Evolutionary conservation across 2,329 filamentous ascomycete species (phyloP), one percentile per base, ranked within the genome.

Genomic region (Thermoascus crustaceus): DNA sequence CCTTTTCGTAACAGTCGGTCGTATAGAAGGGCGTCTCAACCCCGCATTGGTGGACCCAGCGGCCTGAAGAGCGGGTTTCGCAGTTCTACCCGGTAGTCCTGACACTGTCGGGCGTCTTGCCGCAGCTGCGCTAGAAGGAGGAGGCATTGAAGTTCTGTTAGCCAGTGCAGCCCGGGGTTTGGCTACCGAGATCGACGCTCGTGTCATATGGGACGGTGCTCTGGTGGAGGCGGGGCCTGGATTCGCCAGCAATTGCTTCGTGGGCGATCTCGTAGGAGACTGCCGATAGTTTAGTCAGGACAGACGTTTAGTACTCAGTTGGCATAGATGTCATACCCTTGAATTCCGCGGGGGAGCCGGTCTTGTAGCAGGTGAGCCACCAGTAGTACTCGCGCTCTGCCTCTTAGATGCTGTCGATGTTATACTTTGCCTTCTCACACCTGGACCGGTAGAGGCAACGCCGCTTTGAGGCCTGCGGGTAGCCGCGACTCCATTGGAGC

Each of bases 181-280:
- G 4, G 61, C 44, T 31, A 60, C 53, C 4, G 56, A 20, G 58
- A 43, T 60, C 52, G 45, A 68, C 49, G 29, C 68, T 34, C 66
- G 57, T n/a, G n/a, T n/a, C n/a, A n/a, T n/a, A n/a, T n/a, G n/a
- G 32, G 59, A 67, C 23, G 60, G 69, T 30, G 41, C 50, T 41
- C 20, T n/a, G n/a, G n/a, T n/a, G n/a, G n/a, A n/a, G n/a, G n/a
- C n/a, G n/a, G n/a, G n/a, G n/a, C n/a, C n/a, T n/a, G n/a, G n/a
- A n/a, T n/a, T 29, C 8, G 61, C 67, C 7, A 52, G 45, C n/a
- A 83, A 58, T 48, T 84, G 81, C 54, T 91, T 91, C 3, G 81
- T 85, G 2, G 85, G 85, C 1, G 83, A 88, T 51, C 85, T 88
- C 1, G 76, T 80, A 2, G 85, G 83, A 39, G 81, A 86, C 78